A percentile compares a stretch with the other conserved stretches of the same genome.
These are phyloP conservation scores for Fonsecaea pedrosoi DNA, from an alignment of 2,329 filamentous ascomycete species.

Conservation along the genomic window DNA sequence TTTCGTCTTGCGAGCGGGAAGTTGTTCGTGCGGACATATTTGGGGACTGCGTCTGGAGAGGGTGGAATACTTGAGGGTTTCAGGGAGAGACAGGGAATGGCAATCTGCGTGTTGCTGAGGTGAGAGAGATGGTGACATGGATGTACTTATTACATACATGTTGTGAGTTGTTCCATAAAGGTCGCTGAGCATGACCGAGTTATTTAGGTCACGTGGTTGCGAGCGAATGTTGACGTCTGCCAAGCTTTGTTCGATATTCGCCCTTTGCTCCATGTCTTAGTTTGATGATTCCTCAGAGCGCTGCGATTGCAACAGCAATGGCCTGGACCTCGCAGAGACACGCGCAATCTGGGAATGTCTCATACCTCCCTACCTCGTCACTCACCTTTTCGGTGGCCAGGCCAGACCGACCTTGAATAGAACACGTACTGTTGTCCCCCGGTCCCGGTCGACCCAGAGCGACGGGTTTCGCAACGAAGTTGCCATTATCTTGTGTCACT, in stretches of 20 bases:
- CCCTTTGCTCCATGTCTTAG: neutral
- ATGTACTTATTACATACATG: neutral
- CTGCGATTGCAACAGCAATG: neutral
- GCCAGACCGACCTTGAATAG: neutral
- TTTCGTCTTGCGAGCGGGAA: conserved; percentile 57
- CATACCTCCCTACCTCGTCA: conserved; percentile 11
- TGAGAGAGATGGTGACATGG: neutral
- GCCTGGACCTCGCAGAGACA: neutral
- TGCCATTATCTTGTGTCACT: neutral
- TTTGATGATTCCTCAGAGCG: neutral
- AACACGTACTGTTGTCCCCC: neutral
- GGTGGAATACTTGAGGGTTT: neutral
- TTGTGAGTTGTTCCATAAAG: neutral
- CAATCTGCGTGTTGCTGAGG: neutral
- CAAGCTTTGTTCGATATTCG: conserved; percentile 9
- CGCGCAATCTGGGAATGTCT: conserved; percentile 6
- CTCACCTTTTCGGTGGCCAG: neutral
- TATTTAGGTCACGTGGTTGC: no score
- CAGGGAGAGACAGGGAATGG: neutral
- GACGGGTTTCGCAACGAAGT: neutral
- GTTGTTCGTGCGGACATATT: conserved; percentile 25
- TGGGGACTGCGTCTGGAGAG: neutral
- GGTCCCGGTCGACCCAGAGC: neutral
- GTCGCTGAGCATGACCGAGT: no score
- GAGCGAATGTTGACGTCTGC: neutral